A percentile compares a stretch with the other conserved stretches of the same genome.
Evolutionary conservation across 371 early-diverging fungal genomes (phyloP).

Genomic region (Parasitella parasitica): DNA sequence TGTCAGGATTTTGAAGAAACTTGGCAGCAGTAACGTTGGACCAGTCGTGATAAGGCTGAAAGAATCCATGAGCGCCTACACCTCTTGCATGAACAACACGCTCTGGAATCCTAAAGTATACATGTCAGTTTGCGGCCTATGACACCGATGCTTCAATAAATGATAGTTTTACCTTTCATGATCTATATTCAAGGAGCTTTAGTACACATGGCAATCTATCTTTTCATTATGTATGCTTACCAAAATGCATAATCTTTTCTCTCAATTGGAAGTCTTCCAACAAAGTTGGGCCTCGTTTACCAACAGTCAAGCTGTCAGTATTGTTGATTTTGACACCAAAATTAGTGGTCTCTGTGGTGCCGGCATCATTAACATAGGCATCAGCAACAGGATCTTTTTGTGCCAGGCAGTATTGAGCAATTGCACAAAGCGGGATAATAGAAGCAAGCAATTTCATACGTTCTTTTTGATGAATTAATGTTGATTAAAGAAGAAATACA

Average conservation of each 20-base stretch:
- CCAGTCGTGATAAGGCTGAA: slow-evolving; percentile 44
- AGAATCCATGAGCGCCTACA: slow-evolving; percentile 56
- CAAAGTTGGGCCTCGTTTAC: slow-evolving; percentile 47
- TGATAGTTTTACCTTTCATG: slow-evolving; percentile 21
- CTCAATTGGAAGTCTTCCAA: slow-evolving; percentile 51
- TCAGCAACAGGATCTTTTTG: background rate
- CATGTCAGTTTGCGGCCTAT: no score
- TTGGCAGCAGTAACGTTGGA: slow-evolving; percentile 46
- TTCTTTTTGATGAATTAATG: background rate
- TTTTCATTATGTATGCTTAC: no score
- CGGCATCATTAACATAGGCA: slow-evolving; percentile 11
- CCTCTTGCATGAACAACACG: slow-evolving; percentile 59
- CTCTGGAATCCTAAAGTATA: slow-evolving; percentile 59
- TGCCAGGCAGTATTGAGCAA: background rate
- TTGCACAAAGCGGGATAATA: background rate
- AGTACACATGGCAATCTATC: no score
- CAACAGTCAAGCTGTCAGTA: slow-evolving; percentile 38
- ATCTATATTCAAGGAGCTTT: no score
- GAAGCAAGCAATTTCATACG: background rate
- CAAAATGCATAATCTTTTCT: slow-evolving; percentile 59
- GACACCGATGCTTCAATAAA: no score
- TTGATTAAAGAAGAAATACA: background rate
- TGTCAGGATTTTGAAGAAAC: slow-evolving; percentile 34
- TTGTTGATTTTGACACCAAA: slow-evolving; percentile 31
- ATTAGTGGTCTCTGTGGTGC: slow-evolving; percentile 25